Evolutionary conservation across 768 basidiomycete species (phyloP).

Genomic region (Boletus barrowsii): DNA sequence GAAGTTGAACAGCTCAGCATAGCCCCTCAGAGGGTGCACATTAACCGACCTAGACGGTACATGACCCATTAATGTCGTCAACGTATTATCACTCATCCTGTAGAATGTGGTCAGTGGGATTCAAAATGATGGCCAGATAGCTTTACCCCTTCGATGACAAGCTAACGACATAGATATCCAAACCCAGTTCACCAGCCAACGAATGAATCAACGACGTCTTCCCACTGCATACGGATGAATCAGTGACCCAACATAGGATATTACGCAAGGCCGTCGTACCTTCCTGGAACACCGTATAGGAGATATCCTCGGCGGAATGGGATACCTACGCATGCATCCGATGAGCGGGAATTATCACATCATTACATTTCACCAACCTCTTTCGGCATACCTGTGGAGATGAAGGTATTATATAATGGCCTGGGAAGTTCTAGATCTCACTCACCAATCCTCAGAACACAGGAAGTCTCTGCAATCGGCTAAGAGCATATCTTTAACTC

Average conservation of each 20-base stretch:
- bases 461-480: slow-evolving; percentile 85
- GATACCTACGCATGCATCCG: slow-evolving; percentile 51
- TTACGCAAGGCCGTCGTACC: slow-evolving; percentile 39
- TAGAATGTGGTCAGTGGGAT: slow-evolving; percentile 9
- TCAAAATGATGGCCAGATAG: slow-evolving; percentile 6
- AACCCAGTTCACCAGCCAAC: slow-evolving; percentile 75
- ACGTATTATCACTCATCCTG: slow-evolving; percentile 89
- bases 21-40: slow-evolving; percentile 1
- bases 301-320: slow-evolving; percentile 87
- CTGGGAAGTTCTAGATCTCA: slow-evolving; percentile 22
- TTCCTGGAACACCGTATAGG: slow-evolving; percentile 82
- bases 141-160: slow-evolving; percentile 82
- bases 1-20: slow-evolving; percentile 7
- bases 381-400: slow-evolving; percentile 75
- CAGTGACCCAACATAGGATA: slow-evolving; percentile 6
- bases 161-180: slow-evolving; percentile 91
- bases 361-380: slow-evolving; percentile 51
- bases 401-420: slow-evolving; percentile 15
- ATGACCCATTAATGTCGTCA: slow-evolving; percentile 84
- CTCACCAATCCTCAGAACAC: slow-evolving; percentile 80
- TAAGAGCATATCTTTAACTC: slow-evolving; percentile 87
- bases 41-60: slow-evolving; percentile 70
- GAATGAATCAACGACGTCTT: slow-evolving; percentile 88
- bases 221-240: slow-evolving; percentile 46
- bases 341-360: slow-evolving; percentile 21